Base-by-base conservation (phyloP, 495 filamentous ascomycete species). In the Filosporella fistucella region DNA sequence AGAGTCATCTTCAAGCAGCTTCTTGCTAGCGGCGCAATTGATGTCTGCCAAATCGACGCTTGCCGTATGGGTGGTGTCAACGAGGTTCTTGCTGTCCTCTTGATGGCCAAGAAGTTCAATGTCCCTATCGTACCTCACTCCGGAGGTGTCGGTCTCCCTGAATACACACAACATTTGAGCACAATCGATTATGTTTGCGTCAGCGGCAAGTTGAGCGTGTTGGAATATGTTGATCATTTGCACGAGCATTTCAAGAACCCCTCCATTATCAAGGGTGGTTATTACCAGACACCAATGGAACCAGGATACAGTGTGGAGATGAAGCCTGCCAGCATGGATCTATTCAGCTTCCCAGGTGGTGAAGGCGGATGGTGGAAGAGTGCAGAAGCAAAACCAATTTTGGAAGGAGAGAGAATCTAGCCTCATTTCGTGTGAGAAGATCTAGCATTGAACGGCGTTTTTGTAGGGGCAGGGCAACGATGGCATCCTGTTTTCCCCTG, bases 151-250 rank as follows among this genome's bases (percentile, higher is more conserved):
- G 90, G 90, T 5, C 68, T 96, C 47, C 90, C 91, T 6, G 91
- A 96, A 65, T 95, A 95, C 67, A 95, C 91, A 0, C 89, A 95
- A 70, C 91, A 96, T 60, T 64, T 96, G 42, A 88, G 83, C 67
- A 95, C 89, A 1, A 93, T 96, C 56, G 91, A 96, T 65, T 96
- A 96, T 54, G 87, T 96, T 4, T 84, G 85, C 45, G 88, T 96
- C 0, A 83, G 72, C 44, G 91, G 89, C 1, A 86, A 89, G 73
- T 71, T 76, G 64, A 86, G 80, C 34, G 72, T 96, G 43, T 66
- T 96, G 45, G 91, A 96, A 70, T 95, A 89, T 68, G 88, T 96
- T 9, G 91, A 95, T 55, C 87, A 94, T 62, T 65, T 96, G 61
- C 91, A 96, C 59, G 91, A 95, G 74, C 90, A 95, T 66, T 96